Conservation (phyloP, 108 stramenopile species). For the Seminavis robusta region DNA sequence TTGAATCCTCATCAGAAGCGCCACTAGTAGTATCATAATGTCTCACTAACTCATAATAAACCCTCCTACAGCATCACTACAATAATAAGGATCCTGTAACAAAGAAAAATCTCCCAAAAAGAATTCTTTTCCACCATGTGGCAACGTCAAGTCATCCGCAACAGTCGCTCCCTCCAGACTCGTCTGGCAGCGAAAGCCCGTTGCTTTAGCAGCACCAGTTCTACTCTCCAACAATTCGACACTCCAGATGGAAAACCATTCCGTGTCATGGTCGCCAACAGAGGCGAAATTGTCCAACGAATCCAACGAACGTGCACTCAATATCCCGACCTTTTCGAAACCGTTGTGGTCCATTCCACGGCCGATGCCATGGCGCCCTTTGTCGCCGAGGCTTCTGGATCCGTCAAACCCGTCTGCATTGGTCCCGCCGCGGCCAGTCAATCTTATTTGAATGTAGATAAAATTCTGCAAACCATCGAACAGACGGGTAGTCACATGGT, state of each 20-base stretch:
- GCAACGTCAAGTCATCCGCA: no score
- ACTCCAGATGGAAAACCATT: slow-evolving; percentile 21
- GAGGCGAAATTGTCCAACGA: slow-evolving; percentile 93
- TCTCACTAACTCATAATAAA: no score
- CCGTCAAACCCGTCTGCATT: slow-evolving; percentile 73
- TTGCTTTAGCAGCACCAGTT: no score
- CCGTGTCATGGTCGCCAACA: slow-evolving; percentile 90
- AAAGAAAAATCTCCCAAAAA: no score
- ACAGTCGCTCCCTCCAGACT: no score
- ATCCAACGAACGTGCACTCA: slow-evolving; percentile 84
- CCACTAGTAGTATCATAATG: no score
- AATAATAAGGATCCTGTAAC: no score
- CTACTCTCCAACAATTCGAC: no score
- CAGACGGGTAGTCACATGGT: slow-evolving; percentile 83
- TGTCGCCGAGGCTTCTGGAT: slow-evolving; percentile 63
- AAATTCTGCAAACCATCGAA: slow-evolving; percentile 63
- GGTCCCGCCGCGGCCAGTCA: slow-evolving; percentile 77
- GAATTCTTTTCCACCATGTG: no score
- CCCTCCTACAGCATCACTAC: no score
- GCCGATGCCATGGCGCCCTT: slow-evolving; percentile 71
- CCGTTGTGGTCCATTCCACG: slow-evolving; percentile 82
- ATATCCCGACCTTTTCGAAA: slow-evolving; percentile 54
- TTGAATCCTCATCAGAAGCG: no score
- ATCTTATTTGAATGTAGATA: slow-evolving; percentile 72
- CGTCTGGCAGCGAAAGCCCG: no score